phyloP scores from a whole-genome alignment of 352 stramenopile genomes.

The Blastocystis sp. region DNA sequence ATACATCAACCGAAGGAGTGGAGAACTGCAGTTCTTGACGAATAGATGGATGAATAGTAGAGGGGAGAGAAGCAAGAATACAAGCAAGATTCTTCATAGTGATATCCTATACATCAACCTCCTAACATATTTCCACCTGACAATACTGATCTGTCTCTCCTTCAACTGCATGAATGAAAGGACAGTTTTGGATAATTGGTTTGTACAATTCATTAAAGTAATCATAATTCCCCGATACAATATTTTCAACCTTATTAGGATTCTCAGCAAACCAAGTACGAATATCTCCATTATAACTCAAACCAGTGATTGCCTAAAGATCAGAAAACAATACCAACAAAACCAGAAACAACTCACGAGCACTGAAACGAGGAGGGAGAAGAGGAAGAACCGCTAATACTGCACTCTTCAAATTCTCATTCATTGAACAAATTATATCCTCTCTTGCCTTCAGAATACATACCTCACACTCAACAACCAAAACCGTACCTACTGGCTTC shows the following conservation, averaged over 20 bases:
- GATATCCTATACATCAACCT: conserved; percentile 23
- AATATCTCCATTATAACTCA: conserved; percentile 62
- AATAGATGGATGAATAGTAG: conserved; percentile 6
- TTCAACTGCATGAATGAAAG: conserved; percentile 20
- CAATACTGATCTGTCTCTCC: not conserved
- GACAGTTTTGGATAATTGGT: not conserved
- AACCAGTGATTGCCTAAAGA: conserved; percentile 37
- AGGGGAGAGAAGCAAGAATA: not conserved
- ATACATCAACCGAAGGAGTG: not conserved
- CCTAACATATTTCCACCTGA: not conserved
- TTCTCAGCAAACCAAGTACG: conserved; percentile 61
- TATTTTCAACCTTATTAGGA: conserved; percentile 62
- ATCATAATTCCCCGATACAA: conserved; percentile 44
- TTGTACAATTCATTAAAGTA: conserved; percentile 40
- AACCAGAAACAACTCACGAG: conserved; percentile 40
- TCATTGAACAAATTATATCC: not conserved
- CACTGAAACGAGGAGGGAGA: not conserved
- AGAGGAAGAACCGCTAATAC: conserved; percentile 26
- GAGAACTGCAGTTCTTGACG: not conserved
- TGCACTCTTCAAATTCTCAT: conserved; percentile 38
- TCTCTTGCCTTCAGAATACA: not conserved
- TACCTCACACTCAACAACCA: conserved; percentile 3
- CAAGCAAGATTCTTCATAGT: conserved; percentile 15
- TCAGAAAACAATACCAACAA: not conserved
- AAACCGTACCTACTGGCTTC: not conserved